Conservation (phyloP, 2,329 filamentous ascomycete genomes). For the Aschersonia sp. region DNA sequence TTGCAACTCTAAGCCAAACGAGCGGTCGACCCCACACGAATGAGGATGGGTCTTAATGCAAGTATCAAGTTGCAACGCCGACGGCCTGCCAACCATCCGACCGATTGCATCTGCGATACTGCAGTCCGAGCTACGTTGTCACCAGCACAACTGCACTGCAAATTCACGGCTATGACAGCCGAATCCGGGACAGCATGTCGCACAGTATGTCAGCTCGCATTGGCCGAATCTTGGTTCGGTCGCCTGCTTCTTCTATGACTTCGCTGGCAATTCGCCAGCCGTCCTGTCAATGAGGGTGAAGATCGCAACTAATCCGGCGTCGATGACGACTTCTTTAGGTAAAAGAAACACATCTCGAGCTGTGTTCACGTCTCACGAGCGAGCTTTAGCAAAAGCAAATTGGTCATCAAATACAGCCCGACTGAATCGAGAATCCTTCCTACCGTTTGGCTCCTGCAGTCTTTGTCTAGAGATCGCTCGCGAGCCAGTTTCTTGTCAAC, state of each 20-base stretch:
- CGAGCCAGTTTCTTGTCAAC: constrained; percentile 68
- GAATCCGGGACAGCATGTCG: constrained; percentile 21
- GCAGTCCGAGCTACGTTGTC: too few species aligned
- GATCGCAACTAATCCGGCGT: neutral
- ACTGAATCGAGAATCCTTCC: constrained; percentile 77
- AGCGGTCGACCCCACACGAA: too few species aligned
- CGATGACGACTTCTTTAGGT: constrained; percentile 23
- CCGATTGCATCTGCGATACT: too few species aligned
- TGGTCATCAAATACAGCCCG: constrained; percentile 79
- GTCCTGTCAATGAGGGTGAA: too few species aligned
- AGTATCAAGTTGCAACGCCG: too few species aligned
- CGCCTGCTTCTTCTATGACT: neutral
- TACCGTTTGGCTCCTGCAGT: constrained; percentile 78
- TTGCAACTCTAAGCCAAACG: too few species aligned
- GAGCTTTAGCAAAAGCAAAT: constrained; percentile 61
- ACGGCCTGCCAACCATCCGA: too few species aligned
- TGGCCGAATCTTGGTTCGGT: neutral
- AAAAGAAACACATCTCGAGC: constrained; percentile 86
- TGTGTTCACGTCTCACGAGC: constrained; percentile 89
- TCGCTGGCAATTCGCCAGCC: neutral
- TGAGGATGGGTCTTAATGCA: too few species aligned
- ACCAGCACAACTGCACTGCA: too few species aligned
- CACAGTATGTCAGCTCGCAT: constrained; percentile 26
- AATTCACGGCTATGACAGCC: too few species aligned
- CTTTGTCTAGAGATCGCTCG: constrained; percentile 73